Evolutionary conservation across 2,329 filamentous ascomycete species (phyloP), one percentile per base, ranked within the genome.

Genomic region (Stagonosporopsis tanaceti): DNA sequence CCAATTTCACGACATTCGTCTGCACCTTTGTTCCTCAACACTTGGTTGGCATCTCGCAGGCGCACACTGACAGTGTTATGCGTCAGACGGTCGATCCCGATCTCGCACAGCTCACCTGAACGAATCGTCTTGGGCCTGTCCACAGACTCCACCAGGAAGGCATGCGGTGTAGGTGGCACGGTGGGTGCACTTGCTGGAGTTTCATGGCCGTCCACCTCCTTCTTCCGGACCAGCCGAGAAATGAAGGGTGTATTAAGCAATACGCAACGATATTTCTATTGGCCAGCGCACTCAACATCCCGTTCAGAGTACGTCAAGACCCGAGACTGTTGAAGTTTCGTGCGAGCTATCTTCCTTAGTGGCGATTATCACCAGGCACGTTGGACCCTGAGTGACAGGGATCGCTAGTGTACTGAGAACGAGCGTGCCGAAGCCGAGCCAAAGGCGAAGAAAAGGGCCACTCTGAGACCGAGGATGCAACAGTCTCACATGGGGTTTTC

Each of bases 291-390:
- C 25, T 32, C 20, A 35, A 27, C 1, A 20, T 12, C 32, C 9
- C 45, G 25, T 30, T 48, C 50, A 57, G 27, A 35, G 20, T 40
- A 32, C 44, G 32, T n/a, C 17, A 17, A 12, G 20, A 25, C n/a
- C n/a, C n/a, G 30, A 53, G 38, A 22, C 38, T 12, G 27, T 42
- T 32, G 45, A 53, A 50, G 25, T 45, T 53, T 48, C 34, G 44
- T 45, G 39, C 39, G 39, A 53, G 48, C 54, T 53, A 53, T 25
- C 32, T 22, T 45, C 28, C 8, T 35, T 53, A 57, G 54, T 57
- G 54, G 54, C 54, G 54, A 57, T 38, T 57, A 57, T 57, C 54
- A 57, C 54, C 54, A 57, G 44, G 54, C 38, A 44, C 28, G 32
- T 39, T 50, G 54, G 48, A 53, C 50, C 50, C 54, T 45, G 45